Evolutionary conservation across 202 grass and related monocot genomes (phyloP).

Genomic region (Panicum hallii): DNA sequence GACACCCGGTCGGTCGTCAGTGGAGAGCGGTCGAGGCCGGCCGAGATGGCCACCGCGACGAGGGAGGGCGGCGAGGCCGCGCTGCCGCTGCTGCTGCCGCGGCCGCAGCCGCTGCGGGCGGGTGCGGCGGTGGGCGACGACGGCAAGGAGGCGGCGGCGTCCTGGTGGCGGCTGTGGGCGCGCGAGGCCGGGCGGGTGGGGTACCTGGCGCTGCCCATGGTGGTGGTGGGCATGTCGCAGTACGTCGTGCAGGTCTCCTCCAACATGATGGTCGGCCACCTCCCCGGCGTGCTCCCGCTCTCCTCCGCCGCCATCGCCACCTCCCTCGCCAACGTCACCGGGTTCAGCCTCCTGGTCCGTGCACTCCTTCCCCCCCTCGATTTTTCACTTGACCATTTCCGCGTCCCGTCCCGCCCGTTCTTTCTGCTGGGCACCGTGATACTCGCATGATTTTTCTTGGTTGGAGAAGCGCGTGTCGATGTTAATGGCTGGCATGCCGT

Average conservation of each 20-base stretch:
- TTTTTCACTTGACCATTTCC: not conserved
- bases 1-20: no score
- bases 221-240: conserved; percentile 67
- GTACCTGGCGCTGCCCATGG: conserved; percentile 75
- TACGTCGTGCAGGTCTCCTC: conserved; percentile 73
- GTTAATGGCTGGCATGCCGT: not conserved
- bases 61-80: conserved; percentile 15
- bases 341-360: conserved; percentile 94
- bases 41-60: not conserved
- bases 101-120: not conserved
- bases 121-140: not conserved
- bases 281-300: conserved; percentile 72
- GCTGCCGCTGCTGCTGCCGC: conserved; percentile 33
- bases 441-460: not conserved
- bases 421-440: not conserved
- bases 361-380: not conserved
- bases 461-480: not conserved
- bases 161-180: conserved; percentile 35
- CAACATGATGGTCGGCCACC: conserved; percentile 95
- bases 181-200: conserved; percentile 55
- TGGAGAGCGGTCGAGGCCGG: not conserved
- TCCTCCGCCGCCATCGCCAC: conserved; percentile 83
- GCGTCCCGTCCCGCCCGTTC: not conserved
- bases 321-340: conserved; percentile 78
- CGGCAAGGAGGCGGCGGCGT: not conserved